phyloP scores from a whole-genome alignment of 768 basidiomycete genomes.

The Chalciporus sphaerocephalus region DNA sequence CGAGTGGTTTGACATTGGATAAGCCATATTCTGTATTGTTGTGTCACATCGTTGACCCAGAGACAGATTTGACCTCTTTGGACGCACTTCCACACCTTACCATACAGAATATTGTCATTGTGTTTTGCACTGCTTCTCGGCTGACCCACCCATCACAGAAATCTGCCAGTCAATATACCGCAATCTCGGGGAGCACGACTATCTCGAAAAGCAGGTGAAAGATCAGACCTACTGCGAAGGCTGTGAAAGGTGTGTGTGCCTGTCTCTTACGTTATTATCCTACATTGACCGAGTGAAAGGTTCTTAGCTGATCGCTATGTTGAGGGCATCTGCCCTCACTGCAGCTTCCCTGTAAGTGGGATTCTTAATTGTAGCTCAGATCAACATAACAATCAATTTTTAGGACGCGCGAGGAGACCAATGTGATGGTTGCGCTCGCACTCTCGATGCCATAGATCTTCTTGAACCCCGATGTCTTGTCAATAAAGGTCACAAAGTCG shows the following conservation, averaged over 20 bases:
- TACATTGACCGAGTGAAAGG: conserved; percentile 35
- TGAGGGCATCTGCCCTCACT: conserved; percentile 96
- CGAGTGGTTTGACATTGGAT: conserved; percentile 97
- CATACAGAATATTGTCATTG: conserved; percentile 72
- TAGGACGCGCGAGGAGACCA: conserved; percentile 98
- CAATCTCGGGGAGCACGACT: conserved; percentile 73
- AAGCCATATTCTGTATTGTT: conserved; percentile 16
- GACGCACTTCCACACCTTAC: conserved; percentile 83
- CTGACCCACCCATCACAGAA: conserved; percentile 36
- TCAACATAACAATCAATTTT: not conserved
- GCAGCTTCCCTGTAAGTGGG: conserved; percentile 66
- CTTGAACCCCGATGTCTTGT: conserved; percentile 93
- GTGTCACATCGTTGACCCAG: not conserved
- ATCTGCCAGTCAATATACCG: conserved; percentile 88
- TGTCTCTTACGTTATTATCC: not conserved
- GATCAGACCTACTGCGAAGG: conserved; percentile 95
- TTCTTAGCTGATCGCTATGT: conserved; percentile 97
- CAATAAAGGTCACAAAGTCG: conserved; percentile 72
- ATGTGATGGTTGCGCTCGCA: conserved; percentile 90
- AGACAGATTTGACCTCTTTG: conserved; percentile 88
- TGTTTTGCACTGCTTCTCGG: not conserved
- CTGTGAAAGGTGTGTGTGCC: conserved; percentile 69
- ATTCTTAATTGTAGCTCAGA: not conserved
- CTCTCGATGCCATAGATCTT: conserved; percentile 89
- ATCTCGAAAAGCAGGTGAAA: conserved; percentile 77